phyloP scores from a whole-genome alignment of 23 red algal species.

The Cyanidioschyzon merolae region DNA sequence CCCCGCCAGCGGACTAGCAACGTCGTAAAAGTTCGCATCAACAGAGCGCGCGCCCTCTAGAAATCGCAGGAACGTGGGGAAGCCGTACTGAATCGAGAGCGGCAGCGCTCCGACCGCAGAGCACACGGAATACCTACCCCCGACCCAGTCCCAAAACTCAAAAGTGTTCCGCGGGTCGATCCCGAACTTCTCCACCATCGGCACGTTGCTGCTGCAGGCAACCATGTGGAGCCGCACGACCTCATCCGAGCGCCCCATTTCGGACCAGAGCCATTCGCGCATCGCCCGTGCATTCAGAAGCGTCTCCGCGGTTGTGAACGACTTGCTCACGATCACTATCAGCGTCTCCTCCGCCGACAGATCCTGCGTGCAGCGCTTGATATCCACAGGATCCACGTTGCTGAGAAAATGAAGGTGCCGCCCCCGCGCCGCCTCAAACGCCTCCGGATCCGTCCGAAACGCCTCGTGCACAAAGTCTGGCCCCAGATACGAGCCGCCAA shows the following conservation, averaged over 20 bases:
- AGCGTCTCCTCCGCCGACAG: slow-evolving; percentile 73
- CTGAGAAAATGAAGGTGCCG: slow-evolving; percentile 67
- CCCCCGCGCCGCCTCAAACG: slow-evolving; percentile 26
- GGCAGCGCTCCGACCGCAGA: slow-evolving; percentile 88
- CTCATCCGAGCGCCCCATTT: slow-evolving; percentile 31
- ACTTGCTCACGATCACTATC: slow-evolving; percentile 80
- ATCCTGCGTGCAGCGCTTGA: slow-evolving; percentile 43
- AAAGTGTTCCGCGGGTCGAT: slow-evolving; percentile 73
- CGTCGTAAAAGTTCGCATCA: slow-evolving; percentile 54
- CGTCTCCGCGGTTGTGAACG: slow-evolving; percentile 87
- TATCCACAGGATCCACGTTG: slow-evolving; percentile 93
- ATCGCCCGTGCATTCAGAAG: slow-evolving; percentile 79
- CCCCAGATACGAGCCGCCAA: slow-evolving; percentile 93
- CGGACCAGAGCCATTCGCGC: slow-evolving; percentile 58
- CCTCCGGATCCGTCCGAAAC: slow-evolving; percentile 44
- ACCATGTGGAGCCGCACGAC: slow-evolving; percentile 75
- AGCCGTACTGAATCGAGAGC: slow-evolving; percentile 71
- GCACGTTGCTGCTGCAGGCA: slow-evolving; percentile 70
- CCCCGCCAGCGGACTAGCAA: slow-evolving; percentile 30
- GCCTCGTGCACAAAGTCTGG: slow-evolving; percentile 95
- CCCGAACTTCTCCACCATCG: slow-evolving; percentile 66
- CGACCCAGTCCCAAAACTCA: slow-evolving; percentile 98
- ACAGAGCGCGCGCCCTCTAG: slow-evolving; percentile 64
- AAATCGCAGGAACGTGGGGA: slow-evolving; percentile 49
- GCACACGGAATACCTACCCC: slow-evolving; percentile 89